Conservation (phyloP, 2,329 filamentous ascomycete species). For the Colletotrichum graminicola region DNA sequence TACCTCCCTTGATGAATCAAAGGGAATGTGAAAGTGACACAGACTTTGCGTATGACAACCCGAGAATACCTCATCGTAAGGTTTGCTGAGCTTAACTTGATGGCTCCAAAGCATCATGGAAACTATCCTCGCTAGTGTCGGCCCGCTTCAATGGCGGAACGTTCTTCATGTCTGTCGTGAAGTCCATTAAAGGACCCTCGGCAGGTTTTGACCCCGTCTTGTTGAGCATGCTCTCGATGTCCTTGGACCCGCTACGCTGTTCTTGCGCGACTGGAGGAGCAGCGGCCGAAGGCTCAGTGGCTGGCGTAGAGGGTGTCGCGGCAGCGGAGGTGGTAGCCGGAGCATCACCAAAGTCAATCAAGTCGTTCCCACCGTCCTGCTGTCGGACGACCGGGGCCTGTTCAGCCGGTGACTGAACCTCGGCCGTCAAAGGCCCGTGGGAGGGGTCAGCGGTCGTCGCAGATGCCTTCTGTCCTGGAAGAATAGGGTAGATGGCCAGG, state of each 20-base stretch:
- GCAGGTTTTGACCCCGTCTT: slow-evolving; percentile 60
- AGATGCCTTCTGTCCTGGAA: slow-evolving; percentile 77
- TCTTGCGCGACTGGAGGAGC: slow-evolving; percentile 3
- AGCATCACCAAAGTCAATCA: slow-evolving; percentile 67
- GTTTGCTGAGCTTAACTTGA: slow-evolving; percentile 39
- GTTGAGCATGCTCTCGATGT: slow-evolving; percentile 59
- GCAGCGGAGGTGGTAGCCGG: slow-evolving; percentile 24
- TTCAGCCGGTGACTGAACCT: slow-evolving; percentile 13
- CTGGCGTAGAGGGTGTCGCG: slow-evolving; percentile 26
- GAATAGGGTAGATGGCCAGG: slow-evolving; percentile 84
- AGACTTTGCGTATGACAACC: neutral
- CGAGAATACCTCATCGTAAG: neutral
- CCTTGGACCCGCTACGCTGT: slow-evolving; percentile 44
- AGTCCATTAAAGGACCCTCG: slow-evolving; percentile 67
- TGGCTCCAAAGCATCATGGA: slow-evolving; percentile 54
- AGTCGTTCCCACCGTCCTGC: slow-evolving; percentile 52
- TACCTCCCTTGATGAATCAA: slow-evolving; percentile 37
- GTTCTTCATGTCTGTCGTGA: slow-evolving; percentile 65
- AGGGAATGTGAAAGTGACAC: slow-evolving; percentile 15
- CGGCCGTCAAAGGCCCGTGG: slow-evolving; percentile 41
- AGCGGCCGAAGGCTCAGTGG: slow-evolving; percentile 6
- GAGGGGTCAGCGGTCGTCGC: slow-evolving; percentile 69
- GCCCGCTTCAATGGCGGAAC: slow-evolving; percentile 48
- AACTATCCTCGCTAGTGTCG: slow-evolving; percentile 54
- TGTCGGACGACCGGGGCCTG: slow-evolving; percentile 42